phyloP scores from a whole-genome alignment of 2,329 filamentous ascomycete species.

The Phyllosticta capitalensis region DNA sequence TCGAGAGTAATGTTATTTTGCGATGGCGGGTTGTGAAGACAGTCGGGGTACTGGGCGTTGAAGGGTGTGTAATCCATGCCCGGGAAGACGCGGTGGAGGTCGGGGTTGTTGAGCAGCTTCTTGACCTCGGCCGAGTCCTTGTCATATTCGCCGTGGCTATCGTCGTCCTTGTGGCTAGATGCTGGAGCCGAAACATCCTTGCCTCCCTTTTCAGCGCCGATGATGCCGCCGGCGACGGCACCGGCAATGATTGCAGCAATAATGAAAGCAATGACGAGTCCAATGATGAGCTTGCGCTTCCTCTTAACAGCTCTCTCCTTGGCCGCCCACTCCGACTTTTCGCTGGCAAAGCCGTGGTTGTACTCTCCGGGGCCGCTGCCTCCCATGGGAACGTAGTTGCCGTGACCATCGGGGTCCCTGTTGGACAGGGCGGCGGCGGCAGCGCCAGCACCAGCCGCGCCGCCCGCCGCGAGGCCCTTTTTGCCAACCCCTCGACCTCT shows the following conservation, averaged over 20 bases:
- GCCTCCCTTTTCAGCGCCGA: slow-evolving; percentile 42
- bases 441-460: slow-evolving; percentile 31
- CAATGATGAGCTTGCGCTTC: slow-evolving; percentile 60
- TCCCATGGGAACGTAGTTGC: slow-evolving; percentile 50
- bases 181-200: slow-evolving; percentile 19
- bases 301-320: slow-evolving; percentile 54
- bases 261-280: slow-evolving; percentile 52
- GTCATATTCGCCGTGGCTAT: slow-evolving; percentile 54
- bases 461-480: slow-evolving; percentile 34
- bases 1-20: slow-evolving; percentile 95
- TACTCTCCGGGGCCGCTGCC: slow-evolving; percentile 18
- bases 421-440: slow-evolving; percentile 14
- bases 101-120: slow-evolving; percentile 64
- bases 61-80: slow-evolving; percentile 93
- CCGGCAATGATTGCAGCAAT: slow-evolving; percentile 63
- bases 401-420: slow-evolving; percentile 26
- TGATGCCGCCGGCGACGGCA: slow-evolving; percentile 62
- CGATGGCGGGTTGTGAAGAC: slow-evolving; percentile 64
- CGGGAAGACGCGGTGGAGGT: slow-evolving; percentile 87
- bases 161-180: slow-evolving; percentile 46
- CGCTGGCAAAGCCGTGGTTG: slow-evolving; percentile 22
- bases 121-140: slow-evolving; percentile 73
- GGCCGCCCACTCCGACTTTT: slow-evolving; percentile 58
- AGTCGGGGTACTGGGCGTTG: slow-evolving; percentile 83
- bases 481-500: slow-evolving; percentile 43